Evolutionary conservation across 208 protist genomes (phyloP), one percentile per base, ranked within the genome.

Genomic region (Trypanosoma conorhini): DNA sequence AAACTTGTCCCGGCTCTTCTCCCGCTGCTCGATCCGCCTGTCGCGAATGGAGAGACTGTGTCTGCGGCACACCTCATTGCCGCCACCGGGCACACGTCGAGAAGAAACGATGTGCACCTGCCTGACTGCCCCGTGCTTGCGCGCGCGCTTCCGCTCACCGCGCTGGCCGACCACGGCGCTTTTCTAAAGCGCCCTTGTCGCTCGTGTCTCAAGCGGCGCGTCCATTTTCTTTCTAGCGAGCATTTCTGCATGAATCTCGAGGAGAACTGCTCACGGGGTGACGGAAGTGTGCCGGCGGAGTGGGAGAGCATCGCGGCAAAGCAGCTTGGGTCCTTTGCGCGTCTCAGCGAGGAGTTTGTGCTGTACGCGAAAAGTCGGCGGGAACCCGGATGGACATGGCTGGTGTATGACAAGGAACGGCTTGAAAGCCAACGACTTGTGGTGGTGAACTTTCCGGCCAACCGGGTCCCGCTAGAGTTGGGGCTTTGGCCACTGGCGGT

Each of bases 401-500:
- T 92, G 31, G 87, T 92, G 26, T 91, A 80, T 44, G 60, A 72
- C 40, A 60, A n/a, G 22, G 67, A 61, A 51, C 28, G 77, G 26
- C 28, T n/a, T 15, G 59, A 38, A 21, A 69, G 58, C 1, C 64
- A 46, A 5, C 50, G 51, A n/a, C 42, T 88, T n/a, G 70, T 81
- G 9, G 46, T 81, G 5, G 35, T 92, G n/a, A 83, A 87, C 56
- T n/a, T 91, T n/a, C 60, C 81, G 63, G 50, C 63, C 28, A 71
- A 81, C 46, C 77, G 67, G 35, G 71, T 86, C 5, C 91, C 91
- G 12, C 76, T 94, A 3, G 70, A 67, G 13, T 70, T 88, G 28
- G 88, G 88, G 17, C 56, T 94, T 33, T 96, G 91, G 91, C 91
- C 91, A n/a, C 70, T 96, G 22, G 88, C 85, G 17, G 80, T 90